Percentiles rank a stretch among this genome's conserved stretches.
These are phyloP conservation scores for Vanderwaltozyma verrucispora DNA, from an alignment of 805 yeast genomes.

Conservation along the genomic window DNA sequence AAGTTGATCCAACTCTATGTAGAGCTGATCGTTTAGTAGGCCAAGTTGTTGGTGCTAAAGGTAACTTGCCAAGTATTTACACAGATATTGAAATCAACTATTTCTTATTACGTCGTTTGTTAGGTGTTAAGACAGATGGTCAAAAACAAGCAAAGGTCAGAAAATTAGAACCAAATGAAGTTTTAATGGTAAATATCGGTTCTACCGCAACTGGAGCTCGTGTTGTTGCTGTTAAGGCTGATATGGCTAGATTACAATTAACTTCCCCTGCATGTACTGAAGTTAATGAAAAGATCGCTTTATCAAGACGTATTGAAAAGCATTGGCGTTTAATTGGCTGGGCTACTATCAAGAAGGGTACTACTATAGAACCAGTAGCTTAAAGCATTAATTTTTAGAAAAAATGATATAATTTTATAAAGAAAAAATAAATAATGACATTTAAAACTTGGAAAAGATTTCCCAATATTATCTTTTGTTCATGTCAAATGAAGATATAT, in stretches of 20 bases:
- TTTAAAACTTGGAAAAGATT: too few relatives aligned
- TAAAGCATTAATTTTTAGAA: too few relatives aligned
- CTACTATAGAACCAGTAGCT: constrained; percentile 66
- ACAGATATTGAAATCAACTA: constrained; percentile 96
- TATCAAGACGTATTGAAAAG: constrained; percentile 97
- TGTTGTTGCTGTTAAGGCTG: constrained; percentile 95
- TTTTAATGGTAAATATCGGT: constrained; percentile 97
- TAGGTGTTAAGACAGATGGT: constrained; percentile 98
- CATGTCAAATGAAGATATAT: too few relatives aligned
- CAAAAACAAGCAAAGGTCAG: constrained; percentile 95
- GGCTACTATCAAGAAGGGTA: constrained; percentile 97
- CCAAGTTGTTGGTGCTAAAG: constrained; percentile 97
- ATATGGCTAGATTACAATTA: constrained; percentile 95
- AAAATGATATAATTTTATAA: too few relatives aligned
- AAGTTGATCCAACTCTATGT: constrained; percentile 97
- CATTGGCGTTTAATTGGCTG: constrained; percentile 99
- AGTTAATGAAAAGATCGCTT: constrained; percentile 94
- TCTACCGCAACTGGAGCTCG: constrained; percentile 99
- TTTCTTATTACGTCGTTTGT: constrained; percentile 88
- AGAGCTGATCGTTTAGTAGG: constrained; percentile 99
- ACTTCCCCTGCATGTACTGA: constrained; percentile 99
- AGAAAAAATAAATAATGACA: too few relatives aligned
- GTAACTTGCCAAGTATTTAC: constrained; percentile 89
- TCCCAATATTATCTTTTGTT: too few relatives aligned
- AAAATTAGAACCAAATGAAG: constrained; percentile 88